These are phyloP conservation scores for Thozetella sp. DNA, from an alignment of 495 filamentous ascomycete genomes.

Conservation along the genomic window DNA sequence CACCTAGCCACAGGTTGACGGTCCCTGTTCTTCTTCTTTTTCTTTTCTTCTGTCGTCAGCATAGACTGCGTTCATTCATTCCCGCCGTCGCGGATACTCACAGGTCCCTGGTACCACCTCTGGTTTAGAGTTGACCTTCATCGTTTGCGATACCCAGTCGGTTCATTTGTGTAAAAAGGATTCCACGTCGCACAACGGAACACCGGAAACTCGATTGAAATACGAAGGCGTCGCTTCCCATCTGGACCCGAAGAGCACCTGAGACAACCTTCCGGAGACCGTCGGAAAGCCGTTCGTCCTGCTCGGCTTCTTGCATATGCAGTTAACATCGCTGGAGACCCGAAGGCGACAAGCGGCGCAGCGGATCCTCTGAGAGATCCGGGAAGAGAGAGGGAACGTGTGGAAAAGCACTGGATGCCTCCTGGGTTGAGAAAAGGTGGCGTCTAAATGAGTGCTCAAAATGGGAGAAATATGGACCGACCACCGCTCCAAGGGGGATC, in stretches of 20 bases:
- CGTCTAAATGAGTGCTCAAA: slow-evolving; percentile 51
- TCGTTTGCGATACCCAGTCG: slow-evolving; percentile 22
- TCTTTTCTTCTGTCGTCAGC: slow-evolving; percentile 18
- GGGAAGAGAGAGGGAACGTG: slow-evolving; percentile 15
- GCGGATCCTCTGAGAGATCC: slow-evolving; percentile 15
- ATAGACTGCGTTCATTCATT: slow-evolving; percentile 23
- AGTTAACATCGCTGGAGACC: slow-evolving; percentile 15
- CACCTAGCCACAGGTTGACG: slow-evolving; percentile 15
- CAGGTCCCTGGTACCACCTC: slow-evolving; percentile 34
- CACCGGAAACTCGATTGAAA: slow-evolving; percentile 7
- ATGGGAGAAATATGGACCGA: slow-evolving; percentile 49
- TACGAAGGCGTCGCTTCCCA: slow-evolving; percentile 11
- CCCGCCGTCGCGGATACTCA: slow-evolving; percentile 33
- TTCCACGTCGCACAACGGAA: slow-evolving; percentile 12
- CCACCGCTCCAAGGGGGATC: slow-evolving; percentile 34
- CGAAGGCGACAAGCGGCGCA: slow-evolving; percentile 17
- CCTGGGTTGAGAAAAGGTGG: slow-evolving; percentile 10
- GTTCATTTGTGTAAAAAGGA: slow-evolving; percentile 21
- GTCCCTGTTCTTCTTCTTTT: slow-evolving; percentile 17
- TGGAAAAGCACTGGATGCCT: slow-evolving; percentile 14
- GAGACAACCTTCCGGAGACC: slow-evolving; percentile 9
- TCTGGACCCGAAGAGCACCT: slow-evolving; percentile 2
- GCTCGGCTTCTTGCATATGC: slow-evolving; percentile 25
- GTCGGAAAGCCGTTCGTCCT: slow-evolving; percentile 17
- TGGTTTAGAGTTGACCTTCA: slow-evolving; percentile 18